A percentile compares a stretch with the other conserved stretches of the same genome.
Evolutionary conservation across 805 yeast species (phyloP).

Genomic region (Komagataella pastoris): DNA sequence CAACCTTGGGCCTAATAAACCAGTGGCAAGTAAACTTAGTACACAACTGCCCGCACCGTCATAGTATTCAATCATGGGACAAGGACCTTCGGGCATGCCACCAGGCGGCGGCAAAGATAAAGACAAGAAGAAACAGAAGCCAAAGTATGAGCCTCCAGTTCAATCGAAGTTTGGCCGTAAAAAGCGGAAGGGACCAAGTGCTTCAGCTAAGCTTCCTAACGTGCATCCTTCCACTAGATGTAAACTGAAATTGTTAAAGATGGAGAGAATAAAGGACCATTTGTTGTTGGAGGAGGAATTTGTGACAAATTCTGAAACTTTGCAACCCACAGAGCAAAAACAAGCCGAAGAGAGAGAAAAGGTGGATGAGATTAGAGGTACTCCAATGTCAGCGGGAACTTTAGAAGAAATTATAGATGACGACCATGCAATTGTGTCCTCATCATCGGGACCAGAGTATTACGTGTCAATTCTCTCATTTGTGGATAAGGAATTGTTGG

Average conservation of each 20-base stretch:
- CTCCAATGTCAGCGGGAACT: constrained; percentile 93
- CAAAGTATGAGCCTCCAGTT: constrained; percentile 97
- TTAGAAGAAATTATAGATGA: constrained; percentile 96
- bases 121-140: constrained; percentile 62
- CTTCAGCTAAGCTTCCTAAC: constrained; percentile 71
- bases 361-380: constrained; percentile 90
- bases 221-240: constrained; percentile 92
- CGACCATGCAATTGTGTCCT: constrained; percentile 96
- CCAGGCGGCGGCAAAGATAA: constrained; percentile 13
- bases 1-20: constrained; percentile 9
- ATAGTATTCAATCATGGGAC: constrained; percentile 13
- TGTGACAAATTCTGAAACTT: constrained; percentile 85
- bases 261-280: constrained; percentile 96
- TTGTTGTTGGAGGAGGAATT: constrained; percentile 89
- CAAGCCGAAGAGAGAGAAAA: constrained; percentile 94
- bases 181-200: constrained; percentile 86
- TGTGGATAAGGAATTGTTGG: constrained; percentile 90
- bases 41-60: neutral
- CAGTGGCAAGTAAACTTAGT: constrained; percentile 17
- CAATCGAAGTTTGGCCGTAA: constrained; percentile 88
- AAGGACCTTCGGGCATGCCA: constrained; percentile 10
- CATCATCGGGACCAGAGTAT: constrained; percentile 93
- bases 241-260: constrained; percentile 75
- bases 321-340: constrained; percentile 93
- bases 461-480: constrained; percentile 92